These are phyloP conservation scores for Thielaviopsis populi DNA, from an alignment of 2,329 filamentous ascomycete species.

Conservation along the genomic window DNA sequence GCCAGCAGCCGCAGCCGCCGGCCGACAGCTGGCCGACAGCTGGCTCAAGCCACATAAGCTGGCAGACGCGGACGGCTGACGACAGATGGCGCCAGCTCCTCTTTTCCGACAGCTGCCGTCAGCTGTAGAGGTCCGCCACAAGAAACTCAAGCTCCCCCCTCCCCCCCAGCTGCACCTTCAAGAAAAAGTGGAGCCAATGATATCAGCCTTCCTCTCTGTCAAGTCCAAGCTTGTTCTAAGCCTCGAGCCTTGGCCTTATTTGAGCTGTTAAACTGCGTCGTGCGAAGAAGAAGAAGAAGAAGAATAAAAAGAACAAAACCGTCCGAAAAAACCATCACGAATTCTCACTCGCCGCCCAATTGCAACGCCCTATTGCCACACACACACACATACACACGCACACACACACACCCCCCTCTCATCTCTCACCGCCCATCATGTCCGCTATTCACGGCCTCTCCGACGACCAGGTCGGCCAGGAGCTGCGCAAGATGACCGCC, in stretches of 20 bases:
- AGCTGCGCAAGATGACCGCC: slow-evolving; percentile 99
- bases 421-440: slow-evolving; percentile 20
- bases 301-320: neutral
- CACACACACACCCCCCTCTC: neutral
- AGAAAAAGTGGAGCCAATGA: neutral
- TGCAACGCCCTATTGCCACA: too few species aligned
- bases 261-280: neutral
- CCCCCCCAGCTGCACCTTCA: neutral
- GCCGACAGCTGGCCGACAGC: neutral
- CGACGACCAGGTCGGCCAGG: slow-evolving; percentile 95
- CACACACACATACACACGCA: too few species aligned
- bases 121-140: too few species aligned
- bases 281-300: neutral
- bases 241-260: neutral
- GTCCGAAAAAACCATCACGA: neutral
- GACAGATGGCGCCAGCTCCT: neutral
- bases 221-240: slow-evolving; percentile 1
- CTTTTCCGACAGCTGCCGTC: neutral
- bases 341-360: too few species aligned
- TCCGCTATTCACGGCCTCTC: slow-evolving; percentile 65
- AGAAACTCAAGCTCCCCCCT: too few species aligned
- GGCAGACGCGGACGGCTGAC: too few species aligned
- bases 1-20: neutral
- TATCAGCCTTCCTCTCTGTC: neutral
- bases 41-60: neutral